Percentiles rank a stretch among this genome's conserved stretches.
phyloP scores from a whole-genome alignment of 306 rosid species.

The Acmispon strigosus region DNA sequence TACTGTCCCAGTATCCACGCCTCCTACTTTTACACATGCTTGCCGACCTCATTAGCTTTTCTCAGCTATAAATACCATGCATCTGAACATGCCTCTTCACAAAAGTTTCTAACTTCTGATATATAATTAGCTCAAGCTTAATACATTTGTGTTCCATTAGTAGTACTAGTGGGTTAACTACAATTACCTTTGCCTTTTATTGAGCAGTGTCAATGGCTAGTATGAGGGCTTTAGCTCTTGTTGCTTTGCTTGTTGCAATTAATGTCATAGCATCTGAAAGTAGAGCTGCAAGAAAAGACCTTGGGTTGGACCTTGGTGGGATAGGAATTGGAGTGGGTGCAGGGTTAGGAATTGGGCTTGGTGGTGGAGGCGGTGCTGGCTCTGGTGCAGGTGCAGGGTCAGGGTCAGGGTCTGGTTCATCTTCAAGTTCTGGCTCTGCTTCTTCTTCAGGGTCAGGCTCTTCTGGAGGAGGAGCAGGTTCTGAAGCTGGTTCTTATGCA shows the following conservation, averaged over 20 bases:
- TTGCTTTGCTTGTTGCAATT: constrained; percentile 36
- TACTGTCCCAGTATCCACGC: constrained; percentile 1
- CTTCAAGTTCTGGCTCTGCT: constrained; percentile 39
- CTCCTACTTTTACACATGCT: constrained; percentile 17
- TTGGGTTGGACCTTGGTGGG: constrained; percentile 62
- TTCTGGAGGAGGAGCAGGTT: constrained; percentile 30
- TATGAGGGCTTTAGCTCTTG: constrained; percentile 20
- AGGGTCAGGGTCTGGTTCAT: constrained; percentile 23
- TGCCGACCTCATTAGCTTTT: constrained; percentile 4
- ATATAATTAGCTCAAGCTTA: neutral
- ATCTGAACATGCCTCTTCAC: neutral
- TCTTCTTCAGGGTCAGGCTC: constrained; percentile 43
- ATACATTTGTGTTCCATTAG: neutral
- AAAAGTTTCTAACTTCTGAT: neutral
- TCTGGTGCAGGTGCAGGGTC: constrained; percentile 37
- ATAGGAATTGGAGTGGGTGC: constrained; percentile 50
- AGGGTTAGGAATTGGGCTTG: constrained; percentile 45
- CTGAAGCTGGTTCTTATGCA: constrained; percentile 31
- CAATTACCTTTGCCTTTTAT: too few relatives aligned
- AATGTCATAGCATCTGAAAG: constrained; percentile 30
- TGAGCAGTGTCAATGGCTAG: constrained; percentile 8
- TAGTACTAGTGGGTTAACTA: too few relatives aligned
- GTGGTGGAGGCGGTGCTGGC: constrained; percentile 46
- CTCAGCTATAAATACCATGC: constrained; percentile 29
- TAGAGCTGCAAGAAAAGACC: constrained; percentile 52